Conservation (phyloP, 345 rosid species). For the Citrus sp. region DNA sequence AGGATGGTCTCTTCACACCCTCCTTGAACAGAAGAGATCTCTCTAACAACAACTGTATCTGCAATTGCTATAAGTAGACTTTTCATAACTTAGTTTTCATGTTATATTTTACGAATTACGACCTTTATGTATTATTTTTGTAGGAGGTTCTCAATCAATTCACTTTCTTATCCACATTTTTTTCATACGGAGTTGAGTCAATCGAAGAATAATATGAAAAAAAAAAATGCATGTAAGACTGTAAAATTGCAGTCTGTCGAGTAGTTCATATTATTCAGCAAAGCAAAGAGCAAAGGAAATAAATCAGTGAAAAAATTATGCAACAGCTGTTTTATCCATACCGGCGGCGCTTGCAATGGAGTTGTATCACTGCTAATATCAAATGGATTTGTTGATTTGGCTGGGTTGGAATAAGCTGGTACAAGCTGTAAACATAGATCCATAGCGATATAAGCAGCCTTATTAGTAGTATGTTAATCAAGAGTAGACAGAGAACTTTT, state of each 20-base stretch:
- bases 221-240: neutral
- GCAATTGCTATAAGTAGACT: neutral
- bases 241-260: neutral
- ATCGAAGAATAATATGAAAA: neutral
- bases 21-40: neutral
- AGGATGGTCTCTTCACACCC: neutral
- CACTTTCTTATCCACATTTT: neutral
- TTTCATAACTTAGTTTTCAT: neutral
- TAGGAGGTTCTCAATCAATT: neutral
- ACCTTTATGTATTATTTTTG: neutral
- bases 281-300: neutral
- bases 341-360: constrained; percentile 34
- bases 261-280: neutral
- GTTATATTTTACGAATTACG: neutral
- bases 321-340: constrained; percentile 22
- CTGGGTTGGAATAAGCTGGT: constrained; percentile 28
- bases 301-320: neutral
- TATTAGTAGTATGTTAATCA: neutral
- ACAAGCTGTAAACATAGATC: constrained; percentile 35
- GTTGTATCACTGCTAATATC: constrained; percentile 39
- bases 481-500: neutral
- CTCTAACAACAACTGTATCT: neutral
- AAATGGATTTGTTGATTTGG: constrained; percentile 66
- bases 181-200: neutral
- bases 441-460: neutral